Conservation (phyloP, 2,329 filamentous ascomycete species). For the Pyrenochaeta sp. region DNA sequence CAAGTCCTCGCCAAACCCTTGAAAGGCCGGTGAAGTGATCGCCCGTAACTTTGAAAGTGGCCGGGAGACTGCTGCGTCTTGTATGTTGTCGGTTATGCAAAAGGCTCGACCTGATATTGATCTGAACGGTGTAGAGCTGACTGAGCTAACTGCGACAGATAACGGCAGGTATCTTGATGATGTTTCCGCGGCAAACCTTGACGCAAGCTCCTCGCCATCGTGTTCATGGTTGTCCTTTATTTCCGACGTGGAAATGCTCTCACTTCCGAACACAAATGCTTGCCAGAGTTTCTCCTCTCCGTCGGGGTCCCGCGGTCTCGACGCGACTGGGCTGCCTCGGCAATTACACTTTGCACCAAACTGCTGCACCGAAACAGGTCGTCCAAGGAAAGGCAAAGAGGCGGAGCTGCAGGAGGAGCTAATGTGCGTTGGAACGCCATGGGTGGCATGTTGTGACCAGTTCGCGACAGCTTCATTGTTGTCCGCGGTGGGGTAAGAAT, state of each 20-base stretch:
- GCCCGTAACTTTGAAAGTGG: slow-evolving; percentile 22
- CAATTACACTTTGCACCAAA: neutral
- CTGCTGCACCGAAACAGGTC: neutral
- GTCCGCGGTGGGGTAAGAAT: slow-evolving; percentile 18
- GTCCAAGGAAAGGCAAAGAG: slow-evolving; percentile 35
- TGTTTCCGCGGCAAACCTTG: slow-evolving; percentile 10
- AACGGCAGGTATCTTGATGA: slow-evolving; percentile 23
- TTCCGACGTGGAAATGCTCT: slow-evolving; percentile 12
- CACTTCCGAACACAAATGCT: slow-evolving; percentile 41
- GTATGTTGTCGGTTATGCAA: slow-evolving; percentile 34
- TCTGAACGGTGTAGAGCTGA: slow-evolving; percentile 30
- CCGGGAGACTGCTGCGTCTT: slow-evolving; percentile 24
- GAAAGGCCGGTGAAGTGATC: slow-evolving; percentile 27
- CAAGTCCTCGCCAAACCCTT: slow-evolving; percentile 12
- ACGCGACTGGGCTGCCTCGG: neutral
- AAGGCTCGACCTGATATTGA: slow-evolving; percentile 17
- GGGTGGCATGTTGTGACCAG: slow-evolving; percentile 39
- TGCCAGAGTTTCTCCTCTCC: slow-evolving; percentile 43
- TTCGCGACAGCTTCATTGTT: slow-evolving; percentile 18
- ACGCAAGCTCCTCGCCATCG: neutral
- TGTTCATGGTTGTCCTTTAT: slow-evolving; percentile 4
- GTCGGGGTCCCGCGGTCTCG: slow-evolving; percentile 5
- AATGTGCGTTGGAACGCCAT: slow-evolving; percentile 26
- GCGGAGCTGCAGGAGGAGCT: slow-evolving; percentile 28
- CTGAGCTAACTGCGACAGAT: slow-evolving; percentile 27